Percentiles rank a stretch among this genome's conserved stretches.
Evolutionary conservation across 805 yeast species (phyloP).

Genomic region (Lipomyces sp.): DNA sequence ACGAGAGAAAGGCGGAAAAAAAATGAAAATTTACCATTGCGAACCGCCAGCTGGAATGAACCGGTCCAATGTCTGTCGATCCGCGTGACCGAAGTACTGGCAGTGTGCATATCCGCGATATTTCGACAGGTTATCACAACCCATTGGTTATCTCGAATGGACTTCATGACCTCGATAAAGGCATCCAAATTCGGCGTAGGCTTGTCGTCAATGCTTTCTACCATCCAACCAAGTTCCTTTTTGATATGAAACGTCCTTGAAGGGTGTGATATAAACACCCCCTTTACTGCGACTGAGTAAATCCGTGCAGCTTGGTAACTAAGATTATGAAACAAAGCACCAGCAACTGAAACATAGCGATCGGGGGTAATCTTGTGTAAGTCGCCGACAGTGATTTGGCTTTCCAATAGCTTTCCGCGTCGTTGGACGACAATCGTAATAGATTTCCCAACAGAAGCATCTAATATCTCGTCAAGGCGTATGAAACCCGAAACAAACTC

Average conservation of each 20-base stretch:
- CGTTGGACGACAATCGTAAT: constrained; percentile 63
- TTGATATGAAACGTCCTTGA: constrained; percentile 62
- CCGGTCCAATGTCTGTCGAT: constrained; percentile 85
- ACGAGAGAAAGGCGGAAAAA: too few species aligned
- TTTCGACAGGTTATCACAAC: constrained; percentile 72
- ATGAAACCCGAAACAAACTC: constrained; percentile 64
- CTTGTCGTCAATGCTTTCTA: constrained; percentile 71
- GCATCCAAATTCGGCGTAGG: constrained; percentile 72
- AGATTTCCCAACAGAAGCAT: constrained; percentile 59
- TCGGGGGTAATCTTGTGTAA: constrained; percentile 80
- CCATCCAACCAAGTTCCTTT: constrained; percentile 65
- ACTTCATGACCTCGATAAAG: constrained; percentile 73
- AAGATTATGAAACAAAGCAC: constrained; percentile 80
- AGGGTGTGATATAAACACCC: constrained; percentile 76
- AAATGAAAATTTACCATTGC: constrained; percentile 43
- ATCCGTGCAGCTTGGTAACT: constrained; percentile 87
- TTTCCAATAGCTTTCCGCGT: constrained; percentile 59
- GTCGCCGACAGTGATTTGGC: constrained; percentile 61
- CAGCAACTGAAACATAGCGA: constrained; percentile 75
- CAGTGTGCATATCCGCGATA: constrained; percentile 71
- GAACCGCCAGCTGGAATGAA: constrained; percentile 61
- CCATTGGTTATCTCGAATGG: constrained; percentile 70
- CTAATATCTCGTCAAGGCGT: constrained; percentile 78
- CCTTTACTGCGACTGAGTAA: constrained; percentile 77
- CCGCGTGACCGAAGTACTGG: constrained; percentile 56